Evolutionary conservation across 2,329 filamentous ascomycete species (phyloP).

Genomic region (Beauveria sp.): DNA sequence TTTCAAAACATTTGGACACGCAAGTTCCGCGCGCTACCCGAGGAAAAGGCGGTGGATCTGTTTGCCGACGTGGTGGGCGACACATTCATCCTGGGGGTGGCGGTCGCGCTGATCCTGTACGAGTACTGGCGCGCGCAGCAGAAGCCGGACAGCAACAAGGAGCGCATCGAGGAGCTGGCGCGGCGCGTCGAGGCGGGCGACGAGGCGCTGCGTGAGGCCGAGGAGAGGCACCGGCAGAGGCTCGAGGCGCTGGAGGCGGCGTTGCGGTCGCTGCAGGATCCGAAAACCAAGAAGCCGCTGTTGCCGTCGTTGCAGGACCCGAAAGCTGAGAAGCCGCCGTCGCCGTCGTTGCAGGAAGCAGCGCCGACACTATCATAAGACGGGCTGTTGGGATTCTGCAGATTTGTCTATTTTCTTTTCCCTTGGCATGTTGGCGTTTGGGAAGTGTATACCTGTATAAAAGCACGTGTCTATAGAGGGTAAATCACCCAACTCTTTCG

Average conservation of each 20-base stretch:
- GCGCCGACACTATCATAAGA: conserved; percentile 11
- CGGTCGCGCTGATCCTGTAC: conserved; percentile 49
- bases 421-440: not conserved
- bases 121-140: conserved; percentile 52
- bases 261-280: conserved; percentile 42
- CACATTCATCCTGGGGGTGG: conserved; percentile 54
- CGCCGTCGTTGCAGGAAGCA: conserved; percentile 30
- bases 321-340: conserved; percentile 47
- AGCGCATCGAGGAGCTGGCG: conserved; percentile 44
- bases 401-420: not conserved
- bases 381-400: not conserved
- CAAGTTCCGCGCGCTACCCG: conserved; percentile 55
- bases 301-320: conserved; percentile 35
- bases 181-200: conserved; percentile 40
- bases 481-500: not conserved
- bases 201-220: conserved; percentile 38
- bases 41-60: conserved; percentile 57
- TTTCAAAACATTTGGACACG: conserved; percentile 52
- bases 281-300: conserved; percentile 49
- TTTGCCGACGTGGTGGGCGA: conserved; percentile 61
- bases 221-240: conserved; percentile 39
- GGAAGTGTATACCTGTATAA: not conserved
- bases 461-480: not conserved
- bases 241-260: conserved; percentile 48
- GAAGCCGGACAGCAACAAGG: conserved; percentile 52